These are phyloP conservation scores for Backusella westeae DNA, from an alignment of 192 early-diverging fungal species.

Conservation along the genomic window DNA sequence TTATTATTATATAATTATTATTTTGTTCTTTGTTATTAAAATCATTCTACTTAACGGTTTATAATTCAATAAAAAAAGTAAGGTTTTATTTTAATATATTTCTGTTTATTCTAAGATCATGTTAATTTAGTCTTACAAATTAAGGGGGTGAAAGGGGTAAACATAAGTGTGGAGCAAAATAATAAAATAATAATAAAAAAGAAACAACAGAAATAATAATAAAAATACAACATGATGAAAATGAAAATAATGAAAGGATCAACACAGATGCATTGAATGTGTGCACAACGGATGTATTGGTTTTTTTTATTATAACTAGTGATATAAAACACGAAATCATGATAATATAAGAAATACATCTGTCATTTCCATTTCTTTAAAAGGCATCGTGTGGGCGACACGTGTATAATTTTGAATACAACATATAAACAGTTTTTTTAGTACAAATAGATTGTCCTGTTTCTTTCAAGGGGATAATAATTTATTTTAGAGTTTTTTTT, in stretches of 20 bases:
- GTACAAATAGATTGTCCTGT: slow-evolving; percentile 1
- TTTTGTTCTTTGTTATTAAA: not conserved
- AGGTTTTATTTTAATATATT: slow-evolving; percentile 6
- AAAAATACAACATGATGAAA: not conserved
- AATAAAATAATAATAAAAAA: not conserved
- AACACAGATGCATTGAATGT: not conserved
- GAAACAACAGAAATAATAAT: not conserved
- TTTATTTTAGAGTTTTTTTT: not conserved
- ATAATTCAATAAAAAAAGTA: not conserved
- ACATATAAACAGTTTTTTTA: slow-evolving; percentile 4
- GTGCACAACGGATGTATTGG: not conserved
- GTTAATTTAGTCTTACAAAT: slow-evolving; percentile 7
- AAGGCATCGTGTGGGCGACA: not conserved
- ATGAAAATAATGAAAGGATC: not conserved
- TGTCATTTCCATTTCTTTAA: slow-evolving; percentile 3
- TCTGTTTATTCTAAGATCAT: slow-evolving; percentile 1
- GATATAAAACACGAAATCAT: not conserved
- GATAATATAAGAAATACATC: not conserved
- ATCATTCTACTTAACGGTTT: not conserved
- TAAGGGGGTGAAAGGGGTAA: not conserved
- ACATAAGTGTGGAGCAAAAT: not conserved
- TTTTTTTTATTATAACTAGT: not conserved
- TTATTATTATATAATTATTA: not conserved
- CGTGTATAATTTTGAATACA: slow-evolving; percentile 5
- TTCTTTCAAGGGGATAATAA: slow-evolving; percentile 1